Conservation (phyloP, 1,284 basidiomycete species). For the Marasmius fiardii region DNA sequence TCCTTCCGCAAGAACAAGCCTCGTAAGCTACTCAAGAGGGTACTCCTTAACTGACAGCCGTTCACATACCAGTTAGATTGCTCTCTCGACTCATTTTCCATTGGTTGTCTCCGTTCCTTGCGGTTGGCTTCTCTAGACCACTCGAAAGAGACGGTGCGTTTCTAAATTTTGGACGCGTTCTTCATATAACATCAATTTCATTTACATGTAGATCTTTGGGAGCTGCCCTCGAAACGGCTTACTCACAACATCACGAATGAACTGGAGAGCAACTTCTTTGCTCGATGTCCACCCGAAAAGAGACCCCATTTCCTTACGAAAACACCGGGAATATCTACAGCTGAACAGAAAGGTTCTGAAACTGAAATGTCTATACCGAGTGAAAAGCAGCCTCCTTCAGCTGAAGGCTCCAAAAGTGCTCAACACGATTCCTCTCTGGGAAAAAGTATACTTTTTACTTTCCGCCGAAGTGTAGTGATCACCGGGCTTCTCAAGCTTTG, state of each 20-base stretch:
- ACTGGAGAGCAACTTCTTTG: slow-evolving; percentile 46
- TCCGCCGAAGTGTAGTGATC: slow-evolving; percentile 32
- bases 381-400: slow-evolving; percentile 7
- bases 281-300: slow-evolving; percentile 43
- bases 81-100: slow-evolving; percentile 44
- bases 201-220: slow-evolving; percentile 45
- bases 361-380: slow-evolving; percentile 6
- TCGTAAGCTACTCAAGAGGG: slow-evolving; percentile 27
- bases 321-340: neutral
- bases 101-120: slow-evolving; percentile 50
- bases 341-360: neutral
- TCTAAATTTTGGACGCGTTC: neutral
- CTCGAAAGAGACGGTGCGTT: slow-evolving; percentile 50
- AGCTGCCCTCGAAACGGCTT: slow-evolving; percentile 36
- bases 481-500: slow-evolving; percentile 53
- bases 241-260: slow-evolving; percentile 37
- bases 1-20: slow-evolving; percentile 35
- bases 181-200: neutral
- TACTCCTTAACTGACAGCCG: neutral
- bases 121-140: slow-evolving; percentile 54
- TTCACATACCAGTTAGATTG: slow-evolving; percentile 22
- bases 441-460: slow-evolving; percentile 54
- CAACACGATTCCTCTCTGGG: slow-evolving; percentile 56
- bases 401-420: neutral
- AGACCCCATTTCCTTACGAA: slow-evolving; percentile 31